Conservation (phyloP, 2,329 filamentous ascomycete genomes). For the Pyrenophora tritici-repentis region DNA sequence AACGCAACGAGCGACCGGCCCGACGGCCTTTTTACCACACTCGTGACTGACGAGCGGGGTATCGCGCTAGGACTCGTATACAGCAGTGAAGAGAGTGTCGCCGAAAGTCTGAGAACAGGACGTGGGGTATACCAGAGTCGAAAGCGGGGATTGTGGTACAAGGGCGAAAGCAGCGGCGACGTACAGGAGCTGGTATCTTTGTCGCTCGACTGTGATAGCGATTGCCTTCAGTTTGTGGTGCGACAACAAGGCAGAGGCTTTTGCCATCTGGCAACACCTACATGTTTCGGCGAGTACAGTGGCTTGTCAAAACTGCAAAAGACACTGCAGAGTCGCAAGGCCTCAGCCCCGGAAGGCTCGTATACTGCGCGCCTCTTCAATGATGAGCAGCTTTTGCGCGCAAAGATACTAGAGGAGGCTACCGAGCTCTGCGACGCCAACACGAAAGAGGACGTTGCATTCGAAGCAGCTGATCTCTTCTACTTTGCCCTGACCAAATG, state of each 20-base stretch:
- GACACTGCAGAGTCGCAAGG: slow-evolving; percentile 80
- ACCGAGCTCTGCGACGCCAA: slow-evolving; percentile 90
- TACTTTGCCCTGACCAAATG: slow-evolving; percentile 96
- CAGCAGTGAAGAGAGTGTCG: slow-evolving; percentile 87
- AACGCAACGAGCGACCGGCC: slow-evolving; percentile 80
- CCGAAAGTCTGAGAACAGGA: slow-evolving; percentile 80
- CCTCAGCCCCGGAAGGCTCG: slow-evolving; percentile 82
- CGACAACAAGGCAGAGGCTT: slow-evolving; percentile 87
- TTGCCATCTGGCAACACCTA: slow-evolving; percentile 90
- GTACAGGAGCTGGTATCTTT: slow-evolving; percentile 86
- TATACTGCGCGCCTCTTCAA: slow-evolving; percentile 94
- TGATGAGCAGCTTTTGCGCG: slow-evolving; percentile 83
- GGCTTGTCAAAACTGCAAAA: slow-evolving; percentile 86
- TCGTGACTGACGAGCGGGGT: slow-evolving; percentile 88
- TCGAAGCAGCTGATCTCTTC: slow-evolving; percentile 91
- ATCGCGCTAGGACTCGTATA: slow-evolving; percentile 88
- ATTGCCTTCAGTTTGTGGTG: slow-evolving; percentile 88
- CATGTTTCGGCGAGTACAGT: slow-evolving; percentile 85
- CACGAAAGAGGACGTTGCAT: slow-evolving; percentile 81
- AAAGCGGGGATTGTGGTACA: slow-evolving; percentile 95
- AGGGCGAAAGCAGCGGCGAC: slow-evolving; percentile 92
- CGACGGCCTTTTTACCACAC: slow-evolving; percentile 84
- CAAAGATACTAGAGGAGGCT: slow-evolving; percentile 98
- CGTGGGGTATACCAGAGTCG: slow-evolving; percentile 93
- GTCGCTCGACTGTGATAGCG: slow-evolving; percentile 88